Evolutionary conservation across 345 rosid species (phyloP).

Genomic region (Eucalyptus virginea): DNA sequence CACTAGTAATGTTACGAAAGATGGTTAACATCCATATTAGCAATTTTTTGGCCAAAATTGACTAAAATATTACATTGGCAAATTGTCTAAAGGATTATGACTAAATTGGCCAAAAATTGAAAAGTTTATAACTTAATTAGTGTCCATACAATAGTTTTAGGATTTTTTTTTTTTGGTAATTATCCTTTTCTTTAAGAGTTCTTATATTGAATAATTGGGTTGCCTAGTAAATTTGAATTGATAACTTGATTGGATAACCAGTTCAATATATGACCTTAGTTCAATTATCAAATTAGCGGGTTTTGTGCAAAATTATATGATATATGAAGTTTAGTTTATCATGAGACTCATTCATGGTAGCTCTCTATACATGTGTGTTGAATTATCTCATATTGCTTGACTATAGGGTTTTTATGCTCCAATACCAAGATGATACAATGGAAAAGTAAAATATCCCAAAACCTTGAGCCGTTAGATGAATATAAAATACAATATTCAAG

Average conservation of each 20-base stretch:
- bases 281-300: neutral
- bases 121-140: too few relatives aligned
- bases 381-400: neutral
- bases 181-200: neutral
- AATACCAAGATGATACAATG: neutral
- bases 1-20: neutral
- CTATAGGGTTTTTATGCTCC: neutral
- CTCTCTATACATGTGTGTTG: neutral
- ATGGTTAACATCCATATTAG: neutral
- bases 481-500: too few relatives aligned
- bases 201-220: too few relatives aligned
- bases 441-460: neutral
- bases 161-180: neutral
- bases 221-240: neutral
- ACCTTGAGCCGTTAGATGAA: neutral
- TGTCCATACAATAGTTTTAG: too few relatives aligned
- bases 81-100: neutral
- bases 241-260: neutral
- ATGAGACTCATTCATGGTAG: neutral
- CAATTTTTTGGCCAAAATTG: neutral
- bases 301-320: neutral
- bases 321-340: neutral
- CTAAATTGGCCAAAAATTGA: too few relatives aligned
- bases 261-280: neutral
- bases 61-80: neutral